phyloP scores from a whole-genome alignment of 345 rosid species.

The Syzygium aqueum region DNA sequence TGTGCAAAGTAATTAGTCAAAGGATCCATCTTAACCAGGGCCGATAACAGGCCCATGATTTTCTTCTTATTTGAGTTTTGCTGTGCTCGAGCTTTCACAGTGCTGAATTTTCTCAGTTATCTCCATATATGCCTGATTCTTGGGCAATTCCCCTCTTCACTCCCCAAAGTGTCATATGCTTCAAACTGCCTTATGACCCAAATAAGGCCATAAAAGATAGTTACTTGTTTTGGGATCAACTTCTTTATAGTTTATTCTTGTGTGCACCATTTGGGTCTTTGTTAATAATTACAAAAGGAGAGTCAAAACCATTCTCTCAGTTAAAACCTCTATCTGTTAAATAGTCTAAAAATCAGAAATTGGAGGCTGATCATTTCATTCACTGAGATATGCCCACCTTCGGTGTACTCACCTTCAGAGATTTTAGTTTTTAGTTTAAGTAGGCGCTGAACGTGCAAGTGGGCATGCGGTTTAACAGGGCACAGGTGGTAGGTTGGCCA shows the following conservation, averaged over 20 bases:
- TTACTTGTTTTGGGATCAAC: background rate
- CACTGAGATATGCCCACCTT: background rate
- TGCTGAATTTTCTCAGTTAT: background rate
- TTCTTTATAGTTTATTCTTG: background rate
- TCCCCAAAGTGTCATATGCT: background rate
- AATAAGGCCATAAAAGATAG: background rate
- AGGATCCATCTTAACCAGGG: background rate
- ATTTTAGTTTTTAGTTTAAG: background rate
- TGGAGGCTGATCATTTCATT: background rate
- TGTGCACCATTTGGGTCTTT: background rate
- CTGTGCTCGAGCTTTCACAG: background rate
- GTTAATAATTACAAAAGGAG: background rate
- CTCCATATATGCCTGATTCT: background rate
- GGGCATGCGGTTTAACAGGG: slow-evolving; percentile 17
- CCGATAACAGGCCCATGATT: background rate
- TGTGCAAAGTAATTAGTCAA: background rate
- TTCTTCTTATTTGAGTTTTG: background rate
- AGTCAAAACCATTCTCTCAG: background rate
- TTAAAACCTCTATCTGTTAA: background rate
- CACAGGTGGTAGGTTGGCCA: slow-evolving; percentile 69
- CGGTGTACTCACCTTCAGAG: background rate
- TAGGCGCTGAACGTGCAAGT: background rate
- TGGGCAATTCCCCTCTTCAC: background rate
- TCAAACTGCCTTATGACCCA: background rate
- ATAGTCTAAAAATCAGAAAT: background rate